These are phyloP conservation scores for Sugiyamaella valdiviana DNA, from an alignment of 805 yeast species.

Conservation along the genomic window DNA sequence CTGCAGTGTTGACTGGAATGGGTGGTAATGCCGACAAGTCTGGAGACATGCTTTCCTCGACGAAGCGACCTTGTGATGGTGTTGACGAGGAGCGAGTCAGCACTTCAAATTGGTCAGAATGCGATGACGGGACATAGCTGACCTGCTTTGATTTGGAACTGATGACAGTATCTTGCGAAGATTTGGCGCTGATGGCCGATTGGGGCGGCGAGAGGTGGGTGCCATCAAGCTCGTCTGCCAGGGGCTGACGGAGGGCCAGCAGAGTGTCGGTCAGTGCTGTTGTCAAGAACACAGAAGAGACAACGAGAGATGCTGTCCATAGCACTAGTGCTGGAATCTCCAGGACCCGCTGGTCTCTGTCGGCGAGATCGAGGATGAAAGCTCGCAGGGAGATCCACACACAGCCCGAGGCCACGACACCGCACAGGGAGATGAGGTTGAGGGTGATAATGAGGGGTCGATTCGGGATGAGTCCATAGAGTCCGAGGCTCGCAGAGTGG, in stretches of 20 bases:
- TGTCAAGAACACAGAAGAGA: slow-evolving; percentile 3
- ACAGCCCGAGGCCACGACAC: slow-evolving; percentile 9
- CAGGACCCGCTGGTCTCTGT: not conserved
- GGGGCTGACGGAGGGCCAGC: not conserved
- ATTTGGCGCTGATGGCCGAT: not conserved
- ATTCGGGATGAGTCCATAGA: slow-evolving; percentile 9
- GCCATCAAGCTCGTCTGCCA: not conserved
- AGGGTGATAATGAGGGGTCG: slow-evolving; percentile 3
- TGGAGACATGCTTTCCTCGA: not conserved
- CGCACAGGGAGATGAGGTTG: slow-evolving; percentile 1
- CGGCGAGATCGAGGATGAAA: not conserved
- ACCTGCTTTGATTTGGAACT: not conserved
- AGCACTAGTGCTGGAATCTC: slow-evolving; percentile 9
- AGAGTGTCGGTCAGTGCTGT: slow-evolving; percentile 9
- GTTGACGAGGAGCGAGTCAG: not conserved
- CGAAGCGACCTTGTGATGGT: not conserved
- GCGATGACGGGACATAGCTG: not conserved
- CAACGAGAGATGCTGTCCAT: slow-evolving; percentile 8
- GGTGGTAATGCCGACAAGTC: not conserved
- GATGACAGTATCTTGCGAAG: slow-evolving; percentile 7
- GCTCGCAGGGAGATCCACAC: slow-evolving; percentile 11
- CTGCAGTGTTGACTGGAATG: not conserved
- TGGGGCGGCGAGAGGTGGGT: slow-evolving; percentile 1
- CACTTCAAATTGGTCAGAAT: not conserved
- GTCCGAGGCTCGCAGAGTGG: not conserved